These are phyloP conservation scores for Yamadazyma friedrichii DNA, from an alignment of 1,139 yeast genomes.

Conservation along the genomic window DNA sequence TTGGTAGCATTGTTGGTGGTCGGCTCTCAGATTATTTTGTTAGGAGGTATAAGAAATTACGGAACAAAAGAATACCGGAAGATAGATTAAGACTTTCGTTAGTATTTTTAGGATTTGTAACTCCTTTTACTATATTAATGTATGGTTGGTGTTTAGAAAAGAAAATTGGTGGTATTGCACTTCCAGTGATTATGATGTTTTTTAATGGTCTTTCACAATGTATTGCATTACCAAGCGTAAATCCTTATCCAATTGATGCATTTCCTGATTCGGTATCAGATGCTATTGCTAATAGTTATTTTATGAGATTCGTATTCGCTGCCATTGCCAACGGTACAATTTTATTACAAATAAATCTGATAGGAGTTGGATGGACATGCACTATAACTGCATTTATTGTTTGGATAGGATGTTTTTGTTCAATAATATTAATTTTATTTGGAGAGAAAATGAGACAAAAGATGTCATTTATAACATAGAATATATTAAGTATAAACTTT, in stretches of 20 bases:
- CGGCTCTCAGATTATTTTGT: constrained; percentile 45
- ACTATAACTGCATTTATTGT: constrained; percentile 36
- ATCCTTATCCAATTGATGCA: constrained; percentile 51
- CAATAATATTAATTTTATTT: constrained; percentile 14
- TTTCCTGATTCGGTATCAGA: constrained; percentile 36
- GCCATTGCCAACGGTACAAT: constrained; percentile 50
- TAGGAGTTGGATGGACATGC: constrained; percentile 54
- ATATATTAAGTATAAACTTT: constrained; percentile 8
- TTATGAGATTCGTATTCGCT: constrained; percentile 46
- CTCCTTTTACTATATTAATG: constrained; percentile 39
- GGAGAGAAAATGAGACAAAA: constrained; percentile 4
- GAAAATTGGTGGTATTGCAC: constrained; percentile 49
- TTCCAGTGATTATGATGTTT: constrained; percentile 49
- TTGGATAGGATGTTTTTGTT: constrained; percentile 21
- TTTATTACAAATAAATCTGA: constrained; percentile 36
- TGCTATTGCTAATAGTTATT: constrained; percentile 50
- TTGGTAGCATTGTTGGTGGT: constrained; percentile 51
- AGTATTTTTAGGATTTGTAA: constrained; percentile 32
- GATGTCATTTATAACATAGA: too few relatives aligned
- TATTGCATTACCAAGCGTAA: constrained; percentile 44
- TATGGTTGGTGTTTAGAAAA: constrained; percentile 53
- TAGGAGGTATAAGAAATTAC: constrained; percentile 33
- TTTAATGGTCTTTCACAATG: constrained; percentile 48
- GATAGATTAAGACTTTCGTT: constrained; percentile 43
- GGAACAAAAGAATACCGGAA: constrained; percentile 44